These are phyloP conservation scores for Chrysoporthe deuterocubensis DNA, from an alignment of 2,329 filamentous ascomycete species.

Conservation along the genomic window DNA sequence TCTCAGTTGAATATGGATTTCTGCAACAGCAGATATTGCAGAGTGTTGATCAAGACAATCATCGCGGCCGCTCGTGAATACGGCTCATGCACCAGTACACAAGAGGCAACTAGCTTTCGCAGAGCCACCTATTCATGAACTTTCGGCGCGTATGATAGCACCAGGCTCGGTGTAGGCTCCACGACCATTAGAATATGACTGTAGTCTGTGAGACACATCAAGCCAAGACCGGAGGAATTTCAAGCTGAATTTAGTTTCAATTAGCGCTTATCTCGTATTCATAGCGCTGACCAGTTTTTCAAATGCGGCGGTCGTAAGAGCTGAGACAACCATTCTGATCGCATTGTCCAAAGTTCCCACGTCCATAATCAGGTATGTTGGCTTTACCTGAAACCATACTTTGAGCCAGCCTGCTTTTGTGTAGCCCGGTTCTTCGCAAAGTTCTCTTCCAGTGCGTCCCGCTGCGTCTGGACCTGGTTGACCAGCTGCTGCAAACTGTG, in stretches of 20 bases:
- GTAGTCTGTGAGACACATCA: not conserved
- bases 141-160: not conserved
- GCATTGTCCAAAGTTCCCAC: too few species aligned
- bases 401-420: slow-evolving; percentile 77
- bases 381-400: slow-evolving; percentile 74
- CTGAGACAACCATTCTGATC: too few species aligned
- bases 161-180: not conserved
- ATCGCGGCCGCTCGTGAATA: not conserved
- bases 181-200: not conserved
- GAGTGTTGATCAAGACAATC: not conserved
- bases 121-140: not conserved
- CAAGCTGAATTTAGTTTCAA: too few species aligned
- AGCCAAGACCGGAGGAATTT: too few species aligned
- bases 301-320: too few species aligned
- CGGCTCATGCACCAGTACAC: not conserved
- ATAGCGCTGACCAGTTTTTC: too few species aligned
- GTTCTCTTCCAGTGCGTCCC: slow-evolving; percentile 87
- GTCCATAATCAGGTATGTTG: not conserved
- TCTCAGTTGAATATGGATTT: too few species aligned
- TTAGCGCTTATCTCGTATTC: too few species aligned
- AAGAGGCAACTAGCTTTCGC: not conserved
- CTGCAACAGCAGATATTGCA: too few species aligned
- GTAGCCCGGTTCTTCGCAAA: slow-evolving; percentile 82
- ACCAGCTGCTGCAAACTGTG: slow-evolving; percentile 89
- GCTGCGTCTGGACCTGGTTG: slow-evolving; percentile 78